Conservation (phyloP, 1,139 yeast genomes). For the Hyphopichia burtonii region DNA sequence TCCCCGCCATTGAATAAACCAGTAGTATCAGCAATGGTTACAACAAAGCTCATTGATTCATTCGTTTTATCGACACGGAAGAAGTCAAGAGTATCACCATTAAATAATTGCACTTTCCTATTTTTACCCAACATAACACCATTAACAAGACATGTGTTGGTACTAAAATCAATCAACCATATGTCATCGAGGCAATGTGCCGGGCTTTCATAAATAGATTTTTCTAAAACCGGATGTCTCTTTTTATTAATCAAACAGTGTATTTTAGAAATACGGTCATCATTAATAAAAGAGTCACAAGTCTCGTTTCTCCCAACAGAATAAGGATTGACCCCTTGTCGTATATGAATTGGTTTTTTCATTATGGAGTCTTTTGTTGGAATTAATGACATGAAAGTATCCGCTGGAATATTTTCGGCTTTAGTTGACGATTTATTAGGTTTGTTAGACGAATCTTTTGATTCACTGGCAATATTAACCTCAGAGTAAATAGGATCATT, state of each 20-base stretch:
- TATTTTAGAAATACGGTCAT: conserved; percentile 75
- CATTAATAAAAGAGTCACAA: conserved; percentile 60
- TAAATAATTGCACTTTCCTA: conserved; percentile 55
- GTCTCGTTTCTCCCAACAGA: conserved; percentile 64
- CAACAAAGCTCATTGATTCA: conserved; percentile 53
- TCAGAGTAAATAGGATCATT: not conserved
- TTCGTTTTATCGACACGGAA: conserved; percentile 57
- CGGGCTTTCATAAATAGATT: conserved; percentile 61
- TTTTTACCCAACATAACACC: conserved; percentile 58
- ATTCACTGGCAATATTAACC: not conserved
- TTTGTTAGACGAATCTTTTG: not conserved
- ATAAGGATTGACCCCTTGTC: conserved; percentile 63
- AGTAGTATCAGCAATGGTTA: conserved; percentile 52
- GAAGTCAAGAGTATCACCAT: conserved; percentile 65
- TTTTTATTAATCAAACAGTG: conserved; percentile 72
- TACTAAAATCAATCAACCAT: conserved; percentile 81
- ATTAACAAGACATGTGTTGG: conserved; percentile 78
- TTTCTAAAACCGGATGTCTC: conserved; percentile 53
- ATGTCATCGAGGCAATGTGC: conserved; percentile 68
- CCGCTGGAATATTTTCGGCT: conserved; percentile 16
- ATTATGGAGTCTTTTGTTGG: conserved; percentile 32
- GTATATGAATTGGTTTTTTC: conserved; percentile 49
- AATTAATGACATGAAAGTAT: conserved; percentile 28
- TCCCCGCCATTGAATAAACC: conserved; percentile 52
- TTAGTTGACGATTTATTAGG: conserved; percentile 9